phyloP scores from a whole-genome alignment of 106 monocot species.

The Alisma plantagoaquatica region DNA sequence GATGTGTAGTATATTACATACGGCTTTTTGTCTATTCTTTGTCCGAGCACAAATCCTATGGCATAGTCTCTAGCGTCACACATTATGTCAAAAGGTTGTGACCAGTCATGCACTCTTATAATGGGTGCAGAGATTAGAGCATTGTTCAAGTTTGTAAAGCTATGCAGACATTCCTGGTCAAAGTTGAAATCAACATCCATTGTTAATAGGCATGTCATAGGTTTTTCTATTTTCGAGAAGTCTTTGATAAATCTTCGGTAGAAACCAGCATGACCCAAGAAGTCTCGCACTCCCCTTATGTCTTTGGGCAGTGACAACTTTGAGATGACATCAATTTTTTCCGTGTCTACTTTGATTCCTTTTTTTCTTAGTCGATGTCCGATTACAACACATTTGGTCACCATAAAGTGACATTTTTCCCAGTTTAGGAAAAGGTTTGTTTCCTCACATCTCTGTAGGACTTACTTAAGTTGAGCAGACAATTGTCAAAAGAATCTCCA shows the following conservation, averaged over 20 bases:
- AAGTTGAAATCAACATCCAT: neutral
- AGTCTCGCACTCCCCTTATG: neutral
- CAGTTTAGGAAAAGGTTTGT: neutral
- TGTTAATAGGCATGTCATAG: neutral
- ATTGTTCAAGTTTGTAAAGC: neutral
- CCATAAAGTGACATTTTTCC: conserved; percentile 3
- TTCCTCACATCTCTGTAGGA: neutral
- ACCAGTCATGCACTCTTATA: neutral
- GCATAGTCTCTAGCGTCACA: neutral
- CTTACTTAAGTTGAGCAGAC: neutral
- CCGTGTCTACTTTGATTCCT: conserved; percentile 1
- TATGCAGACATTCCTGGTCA: neutral
- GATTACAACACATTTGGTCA: neutral
- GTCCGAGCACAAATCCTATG: neutral
- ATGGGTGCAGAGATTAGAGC: neutral
- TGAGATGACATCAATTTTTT: neutral
- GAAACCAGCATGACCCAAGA: conserved; percentile 3
- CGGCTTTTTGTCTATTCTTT: conserved; percentile 2
- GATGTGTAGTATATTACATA: neutral
- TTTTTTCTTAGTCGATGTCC: neutral
- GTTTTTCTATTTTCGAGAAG: neutral
- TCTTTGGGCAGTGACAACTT: neutral
- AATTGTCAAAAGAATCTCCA: neutral
- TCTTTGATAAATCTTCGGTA: conserved; percentile 3
- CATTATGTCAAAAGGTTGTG: neutral